Evolutionary conservation across 2,329 filamentous ascomycete genomes (phyloP).

Genomic region (Alternaria novae-zelandiae): DNA sequence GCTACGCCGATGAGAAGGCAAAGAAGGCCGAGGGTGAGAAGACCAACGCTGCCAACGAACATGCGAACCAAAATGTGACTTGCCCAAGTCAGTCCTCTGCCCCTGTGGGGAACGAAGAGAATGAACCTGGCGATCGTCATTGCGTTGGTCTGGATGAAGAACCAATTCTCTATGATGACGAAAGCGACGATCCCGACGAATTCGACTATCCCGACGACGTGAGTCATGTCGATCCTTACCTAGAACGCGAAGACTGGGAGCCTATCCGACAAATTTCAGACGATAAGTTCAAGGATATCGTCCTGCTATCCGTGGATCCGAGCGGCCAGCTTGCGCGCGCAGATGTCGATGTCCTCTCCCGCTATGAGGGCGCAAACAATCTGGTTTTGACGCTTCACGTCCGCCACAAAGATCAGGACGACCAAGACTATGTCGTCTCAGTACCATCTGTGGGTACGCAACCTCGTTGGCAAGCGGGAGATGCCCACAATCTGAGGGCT

Average conservation of each 20-base stretch:
- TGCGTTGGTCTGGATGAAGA: no score
- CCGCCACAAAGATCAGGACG: neutral
- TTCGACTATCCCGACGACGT: no score
- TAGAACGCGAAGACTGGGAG: neutral
- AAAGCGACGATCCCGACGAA: no score
- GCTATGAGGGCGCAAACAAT: neutral
- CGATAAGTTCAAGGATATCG: neutral
- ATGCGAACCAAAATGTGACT: neutral
- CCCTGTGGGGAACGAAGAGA: neutral
- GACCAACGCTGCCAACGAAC: constrained; percentile 53
- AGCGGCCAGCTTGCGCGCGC: neutral
- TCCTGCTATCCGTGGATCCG: neutral
- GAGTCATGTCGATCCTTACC: no score
- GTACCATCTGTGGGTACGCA: neutral
- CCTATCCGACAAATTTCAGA: neutral
- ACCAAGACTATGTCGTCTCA: neutral
- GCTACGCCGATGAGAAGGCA: constrained; percentile 72
- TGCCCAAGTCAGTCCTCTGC: neutral
- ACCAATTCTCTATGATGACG: no score
- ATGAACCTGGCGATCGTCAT: no score
- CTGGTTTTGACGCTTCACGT: neutral
- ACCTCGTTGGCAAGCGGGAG: neutral
- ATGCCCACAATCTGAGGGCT: neutral
- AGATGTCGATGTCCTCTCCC: neutral
- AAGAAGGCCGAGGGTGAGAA: constrained; percentile 65